Evolutionary conservation across 495 filamentous ascomycete species (phyloP), one percentile per base, ranked within the genome.

Genomic region (Hyaloscypha finlandica): DNA sequence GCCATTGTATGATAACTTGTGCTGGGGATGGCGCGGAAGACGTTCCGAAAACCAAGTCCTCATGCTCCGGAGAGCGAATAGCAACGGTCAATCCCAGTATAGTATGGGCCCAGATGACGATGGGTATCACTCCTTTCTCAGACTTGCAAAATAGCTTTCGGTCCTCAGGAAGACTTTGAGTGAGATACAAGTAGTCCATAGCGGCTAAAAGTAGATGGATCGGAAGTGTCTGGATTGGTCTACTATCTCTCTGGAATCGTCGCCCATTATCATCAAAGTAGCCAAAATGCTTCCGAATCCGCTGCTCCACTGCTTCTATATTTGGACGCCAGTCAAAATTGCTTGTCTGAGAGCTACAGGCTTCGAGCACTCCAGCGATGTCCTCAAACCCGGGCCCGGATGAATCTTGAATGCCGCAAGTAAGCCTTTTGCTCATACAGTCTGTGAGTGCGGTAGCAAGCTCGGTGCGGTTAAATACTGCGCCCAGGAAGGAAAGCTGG

Each of bases 171-270:
- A 56, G 53, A 30, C 53, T 56, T 32, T 56, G 53, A 8, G 16
- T n/a, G 8, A 56, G 53, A 32, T 56, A 56, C 9, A 56, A 32
- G 16, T 56, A 56, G 22, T 56, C 53, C 53, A 56, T 56, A 30
- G 22, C 53, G 22, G 53, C 53, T 0, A 56, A 19, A 25, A 56
- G 53, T 14, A 19, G 9, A 48, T 48, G 9, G 9, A 19, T 19
- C 1, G 42, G 16, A 48, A 48, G 11, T 14, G 35, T 37, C 35
- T 3, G 6, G 35, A 37, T 37, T 3, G 35, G 35, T 37, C 35
- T 37, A 37, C 35, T 37, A 37, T 37, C 35, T 37, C 35, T 37
- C 35, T 0, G 35, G 35, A 37, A 37, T 37, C 12, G 35, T 12
- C 12, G 35, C 35, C 35, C 35, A 8, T 12, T 12, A 37, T 37